These are phyloP conservation scores for Laetiporus sulphureus DNA, from an alignment of 1,284 basidiomycete species.

Conservation along the genomic window DNA sequence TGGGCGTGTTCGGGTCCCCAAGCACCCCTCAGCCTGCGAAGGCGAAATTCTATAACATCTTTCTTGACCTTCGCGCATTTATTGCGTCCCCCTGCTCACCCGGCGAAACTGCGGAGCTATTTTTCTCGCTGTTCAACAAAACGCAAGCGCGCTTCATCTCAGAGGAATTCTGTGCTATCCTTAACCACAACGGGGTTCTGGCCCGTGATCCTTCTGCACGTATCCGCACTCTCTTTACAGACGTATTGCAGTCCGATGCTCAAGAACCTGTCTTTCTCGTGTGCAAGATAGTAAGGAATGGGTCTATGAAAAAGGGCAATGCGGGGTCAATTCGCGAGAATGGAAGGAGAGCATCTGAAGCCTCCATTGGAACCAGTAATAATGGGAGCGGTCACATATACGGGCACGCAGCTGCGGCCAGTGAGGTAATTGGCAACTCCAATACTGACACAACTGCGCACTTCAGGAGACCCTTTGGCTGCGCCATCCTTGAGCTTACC, in stretches of 20 bases:
- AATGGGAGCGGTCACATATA: slow-evolving; percentile 3
- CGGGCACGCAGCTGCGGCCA: slow-evolving; percentile 1
- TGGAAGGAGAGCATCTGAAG: slow-evolving; percentile 47
- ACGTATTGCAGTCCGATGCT: slow-evolving; percentile 82
- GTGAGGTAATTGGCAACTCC: slow-evolving; percentile 6
- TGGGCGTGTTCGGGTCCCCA: slow-evolving; percentile 36
- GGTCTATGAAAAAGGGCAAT: slow-evolving; percentile 72
- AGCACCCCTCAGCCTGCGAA: slow-evolving; percentile 31
- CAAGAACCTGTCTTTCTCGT: slow-evolving; percentile 82
- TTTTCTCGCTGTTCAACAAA: slow-evolving; percentile 90
- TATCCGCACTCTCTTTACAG: slow-evolving; percentile 84
- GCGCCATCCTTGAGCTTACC: slow-evolving; percentile 84
- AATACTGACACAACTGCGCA: slow-evolving; percentile 27
- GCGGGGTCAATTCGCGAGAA: slow-evolving; percentile 38
- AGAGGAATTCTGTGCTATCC: slow-evolving; percentile 87
- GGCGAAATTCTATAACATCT: slow-evolving; percentile 82
- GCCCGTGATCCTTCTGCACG: slow-evolving; percentile 64
- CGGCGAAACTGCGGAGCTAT: slow-evolving; percentile 89
- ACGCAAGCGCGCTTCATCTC: slow-evolving; percentile 83
- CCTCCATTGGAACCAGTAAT: slow-evolving; percentile 12
- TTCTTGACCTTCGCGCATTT: slow-evolving; percentile 87
- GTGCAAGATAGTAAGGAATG: slow-evolving; percentile 87
- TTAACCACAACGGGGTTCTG: slow-evolving; percentile 89
- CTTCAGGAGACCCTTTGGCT: slow-evolving; percentile 88
- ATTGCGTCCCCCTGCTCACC: slow-evolving; percentile 85